phyloP scores from a whole-genome alignment of 73 alveolate species.

The Paramecium sonneborni region DNA sequence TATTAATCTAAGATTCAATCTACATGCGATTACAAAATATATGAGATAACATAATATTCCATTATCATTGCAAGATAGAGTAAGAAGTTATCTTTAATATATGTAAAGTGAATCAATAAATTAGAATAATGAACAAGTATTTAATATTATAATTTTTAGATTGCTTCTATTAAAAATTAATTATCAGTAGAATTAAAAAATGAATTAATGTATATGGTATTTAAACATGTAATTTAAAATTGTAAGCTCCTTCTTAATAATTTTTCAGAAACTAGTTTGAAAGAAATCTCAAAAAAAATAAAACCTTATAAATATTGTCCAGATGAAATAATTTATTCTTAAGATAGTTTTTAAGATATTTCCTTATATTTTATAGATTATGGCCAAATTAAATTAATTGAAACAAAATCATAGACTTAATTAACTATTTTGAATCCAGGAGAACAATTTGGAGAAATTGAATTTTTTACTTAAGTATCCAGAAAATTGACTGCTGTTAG shows the following conservation, averaged over 20 bases:
- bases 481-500: background rate
- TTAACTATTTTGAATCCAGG: background rate
- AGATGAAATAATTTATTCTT: background rate
- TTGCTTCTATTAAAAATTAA: background rate
- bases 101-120: background rate
- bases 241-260: background rate
- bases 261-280: background rate
- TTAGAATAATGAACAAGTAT: background rate
- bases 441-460: background rate
- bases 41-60: background rate
- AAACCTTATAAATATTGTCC: background rate
- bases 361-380: background rate
- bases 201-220: background rate
- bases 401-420: background rate
- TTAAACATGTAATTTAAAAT: background rate
- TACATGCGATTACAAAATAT: background rate
- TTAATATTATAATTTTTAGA: background rate
- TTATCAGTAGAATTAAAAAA: background rate
- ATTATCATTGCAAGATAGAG: background rate
- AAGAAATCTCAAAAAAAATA: background rate
- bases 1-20: background rate
- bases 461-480: background rate
- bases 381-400: background rate
- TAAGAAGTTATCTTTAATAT: background rate
- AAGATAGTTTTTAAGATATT: background rate